Evolutionary conservation across 73 alveolate genomes (phyloP), one percentile per base, ranked within the genome.

Genomic region (Uronychia binucleata): DNA sequence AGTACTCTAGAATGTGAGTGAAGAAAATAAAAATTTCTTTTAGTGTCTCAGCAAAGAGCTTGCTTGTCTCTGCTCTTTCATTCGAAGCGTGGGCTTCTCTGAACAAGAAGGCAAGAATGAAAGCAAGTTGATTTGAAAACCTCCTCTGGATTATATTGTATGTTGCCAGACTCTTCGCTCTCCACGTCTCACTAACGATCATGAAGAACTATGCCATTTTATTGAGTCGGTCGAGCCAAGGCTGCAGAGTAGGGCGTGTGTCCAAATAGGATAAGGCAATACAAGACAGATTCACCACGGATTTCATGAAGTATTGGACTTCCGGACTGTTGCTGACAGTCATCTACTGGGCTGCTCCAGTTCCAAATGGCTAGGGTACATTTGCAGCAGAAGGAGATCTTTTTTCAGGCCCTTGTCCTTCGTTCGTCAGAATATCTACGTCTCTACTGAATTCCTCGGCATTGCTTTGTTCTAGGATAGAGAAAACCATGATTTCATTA

Each of bases 131-230:
- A 1, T 85, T 84, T 27, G 85, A 1, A 34, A 90, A 80, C 75
- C 57, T 81, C 75, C 28, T 58, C 58, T 90, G 77, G 19, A 31
- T 57, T 13, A 33, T 30, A 29, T 81, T 85, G 57, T 90, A 86
- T 0, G 77, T 74, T 25, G 75, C 28, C 5, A 85, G 58, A 33
- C 28, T 31, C 57, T 87, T 85, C 30, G 89, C 33, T 30, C 46
- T 75, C 96, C 93, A 86, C 26, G 91, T 57, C 74, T 90, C 96
- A 46, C 86, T 34, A 1, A 81, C 78, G 29, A 90, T 33, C 84
- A 90, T 77, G 33, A 90, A 13, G 59, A 33, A 90, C 33, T 86
- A 80, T 57, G 78, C 78, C 31, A 86, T 86, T n/a, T 80, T 67
- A 31, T 79, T 86, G 29, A 90, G 34, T 30, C 82, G 85, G 1